phyloP scores from a whole-genome alignment of 2,329 filamentous ascomycete species.

The Ceratocystis alfenasii region DNA sequence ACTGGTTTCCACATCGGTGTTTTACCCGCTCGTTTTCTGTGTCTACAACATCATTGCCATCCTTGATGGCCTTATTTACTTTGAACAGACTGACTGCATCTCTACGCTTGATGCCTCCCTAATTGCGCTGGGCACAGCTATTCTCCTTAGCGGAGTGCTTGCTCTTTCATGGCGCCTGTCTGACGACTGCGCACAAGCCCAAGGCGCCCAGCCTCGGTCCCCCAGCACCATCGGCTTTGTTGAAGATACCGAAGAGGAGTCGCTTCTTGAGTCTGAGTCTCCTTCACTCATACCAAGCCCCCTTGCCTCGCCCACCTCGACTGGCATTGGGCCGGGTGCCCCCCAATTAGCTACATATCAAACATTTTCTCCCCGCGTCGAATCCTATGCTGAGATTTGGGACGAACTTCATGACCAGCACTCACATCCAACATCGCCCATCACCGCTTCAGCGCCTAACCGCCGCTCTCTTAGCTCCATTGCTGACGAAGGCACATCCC shows the following conservation, averaged over 20 bases:
- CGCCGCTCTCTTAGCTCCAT: conserved; percentile 26
- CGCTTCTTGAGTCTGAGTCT: conserved; percentile 29
- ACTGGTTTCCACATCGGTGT: conserved; percentile 83
- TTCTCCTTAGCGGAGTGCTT: conserved; percentile 77
- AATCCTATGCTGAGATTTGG: conserved; percentile 62
- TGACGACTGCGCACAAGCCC: conserved; percentile 40
- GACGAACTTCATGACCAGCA: conserved; percentile 67
- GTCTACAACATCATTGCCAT: conserved; percentile 99
- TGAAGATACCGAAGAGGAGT: conserved; percentile 48
- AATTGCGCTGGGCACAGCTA: conserved; percentile 74
- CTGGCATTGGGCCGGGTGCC: conserved; percentile 26
- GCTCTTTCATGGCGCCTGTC: conserved; percentile 88
- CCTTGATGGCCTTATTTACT: conserved; percentile 92
- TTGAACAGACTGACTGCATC: conserved; percentile 73
- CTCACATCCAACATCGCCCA: conserved; percentile 24
- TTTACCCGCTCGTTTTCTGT: conserved; percentile 97
- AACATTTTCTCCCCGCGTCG: conserved; percentile 32
- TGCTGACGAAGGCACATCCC: conserved; percentile 19
- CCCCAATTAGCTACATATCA: conserved; percentile 24
- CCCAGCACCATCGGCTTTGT: conserved; percentile 74
- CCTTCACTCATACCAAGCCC: conserved; percentile 26
- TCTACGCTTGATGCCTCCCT: conserved; percentile 63
- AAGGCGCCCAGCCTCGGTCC: conserved; percentile 40
- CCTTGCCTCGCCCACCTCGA: conserved; percentile 30
- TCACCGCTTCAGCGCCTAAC: conserved; percentile 28